Evolutionary conservation across 768 basidiomycete genomes (phyloP).

Genomic region (Termitomyces bulborhizus): DNA sequence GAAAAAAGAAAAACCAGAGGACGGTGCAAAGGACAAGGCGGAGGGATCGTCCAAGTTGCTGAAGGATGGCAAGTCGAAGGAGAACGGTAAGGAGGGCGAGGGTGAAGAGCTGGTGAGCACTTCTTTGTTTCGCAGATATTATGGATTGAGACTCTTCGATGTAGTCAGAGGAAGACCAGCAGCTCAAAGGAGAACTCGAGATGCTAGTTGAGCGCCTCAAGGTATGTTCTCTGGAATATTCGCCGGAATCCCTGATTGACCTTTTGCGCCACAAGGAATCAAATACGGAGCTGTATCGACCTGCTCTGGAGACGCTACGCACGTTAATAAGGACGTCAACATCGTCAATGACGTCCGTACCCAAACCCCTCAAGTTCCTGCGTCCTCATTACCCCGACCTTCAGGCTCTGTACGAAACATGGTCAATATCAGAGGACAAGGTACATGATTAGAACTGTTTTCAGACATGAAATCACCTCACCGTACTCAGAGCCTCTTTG

Average conservation of each 20-base stretch:
- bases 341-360: constrained; percentile 98
- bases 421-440: constrained; percentile 76
- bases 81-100: constrained; percentile 49
- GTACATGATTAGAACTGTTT: constrained; percentile 25
- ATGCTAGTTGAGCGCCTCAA: constrained; percentile 94
- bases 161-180: constrained; percentile 89
- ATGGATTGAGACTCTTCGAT: constrained; percentile 5
- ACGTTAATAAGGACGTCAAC: constrained; percentile 95
- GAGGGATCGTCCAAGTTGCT: constrained; percentile 50
- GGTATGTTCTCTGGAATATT: constrained; percentile 37
- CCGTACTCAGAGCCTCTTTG: constrained; percentile 72
- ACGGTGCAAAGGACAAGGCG: constrained; percentile 44
- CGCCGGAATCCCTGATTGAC: not conserved
- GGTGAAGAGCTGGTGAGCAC: constrained; percentile 75
- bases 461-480: not conserved
- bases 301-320: constrained; percentile 89
- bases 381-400: constrained; percentile 89
- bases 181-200: constrained; percentile 90
- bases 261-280: constrained; percentile 59
- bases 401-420: constrained; percentile 76
- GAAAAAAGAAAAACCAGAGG: constrained; percentile 47
- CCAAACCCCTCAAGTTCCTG: constrained; percentile 97
- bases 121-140: not conserved
- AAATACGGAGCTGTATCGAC: constrained; percentile 75
- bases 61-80: constrained; percentile 39